These are phyloP conservation scores for Saccharomycopsis sp. DNA, from an alignment of 805 yeast genomes.

Conservation along the genomic window DNA sequence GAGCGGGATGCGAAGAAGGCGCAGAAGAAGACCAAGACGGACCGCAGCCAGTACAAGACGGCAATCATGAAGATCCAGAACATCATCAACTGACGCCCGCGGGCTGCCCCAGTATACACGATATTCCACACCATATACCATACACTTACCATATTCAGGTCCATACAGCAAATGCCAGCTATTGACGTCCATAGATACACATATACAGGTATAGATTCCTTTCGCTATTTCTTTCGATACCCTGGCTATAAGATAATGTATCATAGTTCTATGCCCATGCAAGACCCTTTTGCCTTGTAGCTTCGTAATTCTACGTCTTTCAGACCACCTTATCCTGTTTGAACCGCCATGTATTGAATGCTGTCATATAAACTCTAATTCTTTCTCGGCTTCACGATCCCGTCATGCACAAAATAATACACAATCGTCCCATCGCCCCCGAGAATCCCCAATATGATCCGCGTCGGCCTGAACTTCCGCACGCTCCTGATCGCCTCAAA, in stretches of 20 bases:
- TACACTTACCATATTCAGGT: background rate
- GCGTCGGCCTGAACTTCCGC: slow-evolving; percentile 30
- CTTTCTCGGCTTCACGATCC: slow-evolving; percentile 56
- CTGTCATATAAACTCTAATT: too few species aligned
- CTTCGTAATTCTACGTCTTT: too few species aligned
- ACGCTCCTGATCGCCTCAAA: background rate
- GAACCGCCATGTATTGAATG: too few species aligned
- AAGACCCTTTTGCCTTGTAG: too few species aligned
- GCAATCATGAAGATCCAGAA: slow-evolving; percentile 21
- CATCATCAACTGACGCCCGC: slow-evolving; percentile 19
- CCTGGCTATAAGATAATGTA: background rate
- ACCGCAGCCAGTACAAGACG: slow-evolving; percentile 15
- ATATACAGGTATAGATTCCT: too few species aligned
- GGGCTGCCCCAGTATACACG: too few species aligned
- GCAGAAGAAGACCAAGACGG: slow-evolving; percentile 19
- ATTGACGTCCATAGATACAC: too few species aligned
- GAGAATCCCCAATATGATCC: slow-evolving; percentile 48
- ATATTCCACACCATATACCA: background rate
- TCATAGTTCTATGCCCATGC: too few species aligned
- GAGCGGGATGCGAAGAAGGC: slow-evolving; percentile 2
- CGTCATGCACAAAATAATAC: slow-evolving; percentile 62
- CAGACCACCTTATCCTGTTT: too few species aligned
- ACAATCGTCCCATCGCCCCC: slow-evolving; percentile 65
- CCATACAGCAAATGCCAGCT: too few species aligned
- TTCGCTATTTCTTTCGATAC: too few species aligned